These are phyloP conservation scores for Teratosphaeriaceae sp. DNA, from an alignment of 2,329 filamentous ascomycete genomes.

Conservation along the genomic window DNA sequence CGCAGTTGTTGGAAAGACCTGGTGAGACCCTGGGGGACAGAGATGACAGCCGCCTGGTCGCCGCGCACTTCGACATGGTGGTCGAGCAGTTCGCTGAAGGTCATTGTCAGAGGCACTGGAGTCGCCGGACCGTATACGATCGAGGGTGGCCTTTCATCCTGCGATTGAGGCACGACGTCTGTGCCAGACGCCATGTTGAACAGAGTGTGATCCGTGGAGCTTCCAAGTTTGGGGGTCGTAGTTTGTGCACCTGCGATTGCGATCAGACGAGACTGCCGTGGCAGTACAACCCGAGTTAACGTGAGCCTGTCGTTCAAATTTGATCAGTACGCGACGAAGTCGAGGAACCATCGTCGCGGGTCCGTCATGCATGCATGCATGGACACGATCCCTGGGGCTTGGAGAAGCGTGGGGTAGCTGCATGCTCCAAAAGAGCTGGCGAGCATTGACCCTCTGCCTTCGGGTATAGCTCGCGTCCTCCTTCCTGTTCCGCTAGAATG, in stretches of 20 bases:
- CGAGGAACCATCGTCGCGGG: no score
- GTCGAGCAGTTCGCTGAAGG: constrained; percentile 23
- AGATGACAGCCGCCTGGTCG: constrained; percentile 21
- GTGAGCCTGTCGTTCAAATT: no score
- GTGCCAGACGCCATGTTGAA: background rate
- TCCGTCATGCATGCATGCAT: no score
- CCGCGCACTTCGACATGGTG: constrained; percentile 23
- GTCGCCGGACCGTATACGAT: constrained; percentile 23
- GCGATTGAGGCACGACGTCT: background rate
- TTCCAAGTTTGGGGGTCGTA: no score
- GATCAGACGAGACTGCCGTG: no score
- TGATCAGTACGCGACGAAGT: no score
- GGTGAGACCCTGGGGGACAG: constrained; percentile 18
- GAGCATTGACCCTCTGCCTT: no score
- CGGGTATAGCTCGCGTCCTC: background rate
- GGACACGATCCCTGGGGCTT: no score
- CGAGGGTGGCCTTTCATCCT: constrained; percentile 19
- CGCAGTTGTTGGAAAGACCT: constrained; percentile 19
- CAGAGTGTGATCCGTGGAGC: background rate
- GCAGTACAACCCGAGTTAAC: no score
- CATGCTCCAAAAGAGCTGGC: background rate
- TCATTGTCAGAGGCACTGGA: constrained; percentile 23
- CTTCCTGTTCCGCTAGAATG: background rate
- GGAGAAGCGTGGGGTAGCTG: constrained; percentile 1
- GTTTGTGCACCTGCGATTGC: no score